phyloP scores from a whole-genome alignment of 768 basidiomycete genomes.

The Collybia nuda region DNA sequence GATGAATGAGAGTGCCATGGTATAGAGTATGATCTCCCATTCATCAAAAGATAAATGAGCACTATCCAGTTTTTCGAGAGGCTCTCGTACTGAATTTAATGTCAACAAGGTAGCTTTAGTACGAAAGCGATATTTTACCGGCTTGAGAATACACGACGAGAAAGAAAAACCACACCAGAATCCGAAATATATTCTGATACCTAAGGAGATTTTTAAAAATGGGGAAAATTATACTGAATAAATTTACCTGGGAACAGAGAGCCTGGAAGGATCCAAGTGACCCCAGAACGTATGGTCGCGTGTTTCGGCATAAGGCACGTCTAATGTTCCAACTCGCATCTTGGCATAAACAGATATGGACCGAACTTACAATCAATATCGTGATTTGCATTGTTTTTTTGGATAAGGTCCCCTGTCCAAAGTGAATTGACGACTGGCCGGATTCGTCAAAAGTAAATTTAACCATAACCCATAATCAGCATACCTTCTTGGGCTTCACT shows the following conservation, averaged over 20 bases:
- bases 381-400: conserved; percentile 69
- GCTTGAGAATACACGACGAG: conserved; percentile 82
- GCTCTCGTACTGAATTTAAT: conserved; percentile 60
- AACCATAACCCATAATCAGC: conserved; percentile 10
- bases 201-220: conserved; percentile 29
- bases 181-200: conserved; percentile 85
- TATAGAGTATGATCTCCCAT: conserved; percentile 82
- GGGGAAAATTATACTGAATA: background rate
- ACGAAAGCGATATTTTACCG: conserved; percentile 39
- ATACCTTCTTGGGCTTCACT: conserved; percentile 80
- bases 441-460: background rate
- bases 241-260: conserved; percentile 73
- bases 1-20: conserved; percentile 74
- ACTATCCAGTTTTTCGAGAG: conserved; percentile 68
- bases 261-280: conserved; percentile 72
- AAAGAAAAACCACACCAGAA: conserved; percentile 76
- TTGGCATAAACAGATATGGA: background rate
- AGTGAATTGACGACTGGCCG: conserved; percentile 71
- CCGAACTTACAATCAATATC: conserved; percentile 71
- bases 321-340: conserved; percentile 31
- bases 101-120: background rate
- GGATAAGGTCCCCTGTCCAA: conserved; percentile 83
- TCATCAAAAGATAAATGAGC: conserved; percentile 55
- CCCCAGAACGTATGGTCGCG: conserved; percentile 59
- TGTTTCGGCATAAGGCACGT: conserved; percentile 63